Percentiles rank a stretch among this genome's conserved stretches.
These are phyloP conservation scores for Monosporascus cannonballus DNA, from an alignment of 2,329 filamentous ascomycete species.

Conservation along the genomic window DNA sequence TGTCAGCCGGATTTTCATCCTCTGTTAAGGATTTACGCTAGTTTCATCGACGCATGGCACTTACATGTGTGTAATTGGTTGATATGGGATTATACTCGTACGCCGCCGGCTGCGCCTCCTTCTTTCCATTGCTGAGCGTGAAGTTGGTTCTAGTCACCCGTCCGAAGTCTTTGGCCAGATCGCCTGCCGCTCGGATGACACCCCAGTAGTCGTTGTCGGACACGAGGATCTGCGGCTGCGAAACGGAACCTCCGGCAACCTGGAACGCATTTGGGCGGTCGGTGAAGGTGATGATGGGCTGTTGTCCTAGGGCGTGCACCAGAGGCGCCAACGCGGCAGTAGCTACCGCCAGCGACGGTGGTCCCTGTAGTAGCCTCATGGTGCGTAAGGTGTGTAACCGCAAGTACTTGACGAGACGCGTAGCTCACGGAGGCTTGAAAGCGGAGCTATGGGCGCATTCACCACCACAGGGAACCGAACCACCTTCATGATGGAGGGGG, in stretches of 20 bases:
- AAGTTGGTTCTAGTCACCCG: conserved; percentile 63
- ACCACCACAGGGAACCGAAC: neutral
- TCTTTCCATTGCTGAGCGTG: conserved; percentile 46
- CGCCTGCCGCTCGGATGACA: conserved; percentile 60
- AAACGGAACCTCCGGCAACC: conserved; percentile 18
- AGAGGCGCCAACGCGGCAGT: conserved; percentile 4
- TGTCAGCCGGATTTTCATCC: neutral
- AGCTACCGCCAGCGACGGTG: conserved; percentile 2
- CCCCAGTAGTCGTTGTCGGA: conserved; percentile 58
- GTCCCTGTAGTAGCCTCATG: neutral
- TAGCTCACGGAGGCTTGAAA: neutral
- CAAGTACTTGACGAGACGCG: neutral
- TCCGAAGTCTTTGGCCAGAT: conserved; percentile 63
- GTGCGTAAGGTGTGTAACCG: neutral
- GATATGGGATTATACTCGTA: conserved; percentile 39
- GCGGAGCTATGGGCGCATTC: neutral
- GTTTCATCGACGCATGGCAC: conserved; percentile 5
- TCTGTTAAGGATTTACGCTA: neutral
- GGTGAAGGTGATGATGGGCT: conserved; percentile 23
- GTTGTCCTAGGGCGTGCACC: conserved; percentile 19
- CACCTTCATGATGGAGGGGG: neutral
- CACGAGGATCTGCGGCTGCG: conserved; percentile 40
- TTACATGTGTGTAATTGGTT: conserved; percentile 41
- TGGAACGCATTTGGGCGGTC: conserved; percentile 14
- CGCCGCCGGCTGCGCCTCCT: conserved; percentile 26